Conservation (phyloP, 2,329 filamentous ascomycete genomes). For the Fusarium beomiforme region DNA sequence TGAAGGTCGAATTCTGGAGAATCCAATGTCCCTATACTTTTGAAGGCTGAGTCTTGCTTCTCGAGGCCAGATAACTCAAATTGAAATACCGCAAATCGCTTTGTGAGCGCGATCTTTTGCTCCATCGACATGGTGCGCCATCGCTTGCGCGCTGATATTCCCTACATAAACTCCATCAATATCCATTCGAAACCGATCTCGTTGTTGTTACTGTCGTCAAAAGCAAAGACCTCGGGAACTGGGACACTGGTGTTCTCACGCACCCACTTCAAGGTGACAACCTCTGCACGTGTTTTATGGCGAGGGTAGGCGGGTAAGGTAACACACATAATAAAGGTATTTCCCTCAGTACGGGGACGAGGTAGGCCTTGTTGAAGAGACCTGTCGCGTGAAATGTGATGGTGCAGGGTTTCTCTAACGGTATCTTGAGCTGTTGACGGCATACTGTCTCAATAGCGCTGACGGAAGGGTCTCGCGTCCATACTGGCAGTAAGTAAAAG, state of each 20-base stretch:
- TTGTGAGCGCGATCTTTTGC: neutral
- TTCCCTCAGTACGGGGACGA: neutral
- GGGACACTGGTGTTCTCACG: neutral
- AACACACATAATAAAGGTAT: neutral
- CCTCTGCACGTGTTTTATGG: neutral
- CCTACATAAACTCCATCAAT: neutral
- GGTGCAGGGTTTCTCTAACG: neutral
- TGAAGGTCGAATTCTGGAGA: neutral
- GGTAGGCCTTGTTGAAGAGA: neutral
- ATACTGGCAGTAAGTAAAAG: neutral
- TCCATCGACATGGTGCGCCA: neutral
- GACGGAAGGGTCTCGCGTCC: neutral
- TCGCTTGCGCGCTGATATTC: neutral
- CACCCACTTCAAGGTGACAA: neutral
- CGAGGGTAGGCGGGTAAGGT: neutral
- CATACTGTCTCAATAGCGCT: neutral
- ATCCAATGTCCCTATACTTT: neutral
- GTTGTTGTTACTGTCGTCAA: neutral
- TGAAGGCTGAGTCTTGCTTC: neutral
- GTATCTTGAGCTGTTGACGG: neutral
- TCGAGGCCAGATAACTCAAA: neutral
- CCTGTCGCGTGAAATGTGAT: neutral
- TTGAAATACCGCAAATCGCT: neutral
- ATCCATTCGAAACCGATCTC: neutral
- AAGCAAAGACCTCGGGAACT: neutral